Conservation (phyloP, 2,329 filamentous ascomycete genomes). For the Davidsoniella neocaledoniae region DNA sequence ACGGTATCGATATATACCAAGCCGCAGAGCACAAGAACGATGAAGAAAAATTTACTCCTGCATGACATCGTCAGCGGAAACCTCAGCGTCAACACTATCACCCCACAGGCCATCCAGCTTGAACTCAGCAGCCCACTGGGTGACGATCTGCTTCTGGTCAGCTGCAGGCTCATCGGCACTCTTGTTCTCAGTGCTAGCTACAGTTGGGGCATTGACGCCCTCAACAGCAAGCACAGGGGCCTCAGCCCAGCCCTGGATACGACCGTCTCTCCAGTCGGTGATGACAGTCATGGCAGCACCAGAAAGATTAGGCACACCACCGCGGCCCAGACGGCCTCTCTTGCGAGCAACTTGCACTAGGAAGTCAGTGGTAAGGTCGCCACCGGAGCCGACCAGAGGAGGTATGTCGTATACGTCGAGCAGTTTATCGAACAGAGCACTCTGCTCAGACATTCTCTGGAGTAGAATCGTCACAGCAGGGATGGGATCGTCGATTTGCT, state of each 20-base stretch:
- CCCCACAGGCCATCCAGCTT: constrained; percentile 88
- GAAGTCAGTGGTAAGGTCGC: constrained; percentile 77
- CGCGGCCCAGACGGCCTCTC: constrained; percentile 71
- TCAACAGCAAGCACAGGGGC: constrained; percentile 50
- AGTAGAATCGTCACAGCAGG: constrained; percentile 77
- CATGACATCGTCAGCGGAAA: constrained; percentile 29
- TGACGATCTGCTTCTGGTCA: constrained; percentile 75
- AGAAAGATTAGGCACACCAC: constrained; percentile 76
- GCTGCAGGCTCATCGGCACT: constrained; percentile 30
- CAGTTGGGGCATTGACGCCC: constrained; percentile 15
- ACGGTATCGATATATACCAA: constrained; percentile 2
- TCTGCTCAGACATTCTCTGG: constrained; percentile 55
- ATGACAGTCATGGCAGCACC: constrained; percentile 85
- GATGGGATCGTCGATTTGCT: constrained; percentile 83
- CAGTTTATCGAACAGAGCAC: constrained; percentile 61
- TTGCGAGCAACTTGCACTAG: constrained; percentile 89
- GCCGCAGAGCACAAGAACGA: neutral
- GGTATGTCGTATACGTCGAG: constrained; percentile 72
- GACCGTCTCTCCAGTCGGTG: constrained; percentile 90
- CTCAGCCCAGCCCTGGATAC: constrained; percentile 84
- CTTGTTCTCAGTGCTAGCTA: constrained; percentile 19
- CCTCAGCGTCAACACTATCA: constrained; percentile 14
- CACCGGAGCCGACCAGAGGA: constrained; percentile 51
- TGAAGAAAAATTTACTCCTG: constrained; percentile 24
- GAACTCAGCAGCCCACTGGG: constrained; percentile 87